These are phyloP conservation scores for Vitis vinifera DNA, from an alignment of 164 flowering plant species.

Conservation along the genomic window DNA sequence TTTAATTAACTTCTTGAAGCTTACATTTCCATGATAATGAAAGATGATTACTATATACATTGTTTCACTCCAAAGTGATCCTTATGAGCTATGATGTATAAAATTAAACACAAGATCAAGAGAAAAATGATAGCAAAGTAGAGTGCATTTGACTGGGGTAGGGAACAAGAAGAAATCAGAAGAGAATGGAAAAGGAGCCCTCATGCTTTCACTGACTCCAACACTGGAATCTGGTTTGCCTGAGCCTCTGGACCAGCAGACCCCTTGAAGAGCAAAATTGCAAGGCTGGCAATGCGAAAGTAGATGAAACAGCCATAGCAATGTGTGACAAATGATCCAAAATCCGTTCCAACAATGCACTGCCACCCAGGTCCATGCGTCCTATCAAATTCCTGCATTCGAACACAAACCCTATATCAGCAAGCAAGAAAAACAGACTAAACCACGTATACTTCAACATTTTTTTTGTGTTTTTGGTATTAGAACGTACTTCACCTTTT, in stretches of 20 bases:
- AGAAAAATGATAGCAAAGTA: too few species aligned
- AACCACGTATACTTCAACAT: too few species aligned
- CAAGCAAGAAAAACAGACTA: not conserved
- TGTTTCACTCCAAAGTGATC: too few species aligned
- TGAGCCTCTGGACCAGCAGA: constrained; percentile 34
- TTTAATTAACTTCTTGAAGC: too few species aligned
- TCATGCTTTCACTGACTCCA: constrained; percentile 38
- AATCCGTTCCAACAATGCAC: constrained; percentile 69
- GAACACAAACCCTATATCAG: not conserved
- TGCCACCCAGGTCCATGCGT: constrained; percentile 40
- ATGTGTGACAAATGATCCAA: constrained; percentile 92
- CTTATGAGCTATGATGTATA: too few species aligned
- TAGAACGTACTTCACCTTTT: constrained; percentile 50
- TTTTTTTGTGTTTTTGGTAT: not conserved
- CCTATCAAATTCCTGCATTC: constrained; percentile 63
- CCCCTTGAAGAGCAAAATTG: constrained; percentile 75
- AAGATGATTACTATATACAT: too few species aligned
- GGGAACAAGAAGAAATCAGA: not conserved
- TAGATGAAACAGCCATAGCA: constrained; percentile 78
- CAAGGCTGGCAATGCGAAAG: constrained; percentile 69
- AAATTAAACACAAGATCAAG: too few species aligned
- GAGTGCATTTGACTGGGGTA: not conserved
- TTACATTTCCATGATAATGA: too few species aligned
- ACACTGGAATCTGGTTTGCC: constrained; percentile 19
- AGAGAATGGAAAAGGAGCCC: not conserved